Percentiles rank a stretch among this genome's conserved stretches.
phyloP scores from a whole-genome alignment of 768 basidiomycete species.

The Jaapia argillacea region DNA sequence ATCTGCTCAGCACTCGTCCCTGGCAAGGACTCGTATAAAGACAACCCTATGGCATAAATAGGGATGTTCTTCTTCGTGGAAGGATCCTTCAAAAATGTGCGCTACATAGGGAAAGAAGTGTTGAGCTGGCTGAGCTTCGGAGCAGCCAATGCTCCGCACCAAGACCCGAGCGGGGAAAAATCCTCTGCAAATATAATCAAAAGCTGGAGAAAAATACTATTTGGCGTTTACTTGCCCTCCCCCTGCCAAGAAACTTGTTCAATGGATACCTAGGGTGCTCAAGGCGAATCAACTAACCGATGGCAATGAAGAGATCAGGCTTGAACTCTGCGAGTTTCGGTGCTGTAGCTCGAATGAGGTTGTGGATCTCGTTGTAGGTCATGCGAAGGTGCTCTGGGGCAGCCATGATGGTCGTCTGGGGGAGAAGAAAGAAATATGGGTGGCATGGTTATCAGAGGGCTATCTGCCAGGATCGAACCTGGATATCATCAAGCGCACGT shows the following conservation, averaged over 20 bases:
- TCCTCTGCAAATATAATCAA: slow-evolving; percentile 41
- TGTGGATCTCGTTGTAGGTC: slow-evolving; percentile 92
- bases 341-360: slow-evolving; percentile 62
- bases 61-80: slow-evolving; percentile 70
- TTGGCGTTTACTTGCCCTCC: slow-evolving; percentile 56
- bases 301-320: slow-evolving; percentile 80
- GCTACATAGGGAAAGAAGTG: slow-evolving; percentile 26
- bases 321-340: slow-evolving; percentile 68
- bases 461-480: no score
- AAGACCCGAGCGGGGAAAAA: slow-evolving; percentile 95
- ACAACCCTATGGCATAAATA: slow-evolving; percentile 94
- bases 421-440: no score
- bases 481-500: no score
- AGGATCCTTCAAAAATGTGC: slow-evolving; percentile 74
- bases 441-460: no score
- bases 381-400: slow-evolving; percentile 53
- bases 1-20: slow-evolving; percentile 66
- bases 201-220: slow-evolving; percentile 6
- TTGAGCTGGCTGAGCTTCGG: neutral
- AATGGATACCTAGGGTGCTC: no score
- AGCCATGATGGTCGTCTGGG: slow-evolving; percentile 11
- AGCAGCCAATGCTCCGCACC: slow-evolving; percentile 25
- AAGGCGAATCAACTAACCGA: no score
- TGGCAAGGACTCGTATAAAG: slow-evolving; percentile 85
- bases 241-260: no score